These are phyloP conservation scores for Chalaropsis thielavioides DNA, from an alignment of 2,329 filamentous ascomycete genomes.

Conservation along the genomic window DNA sequence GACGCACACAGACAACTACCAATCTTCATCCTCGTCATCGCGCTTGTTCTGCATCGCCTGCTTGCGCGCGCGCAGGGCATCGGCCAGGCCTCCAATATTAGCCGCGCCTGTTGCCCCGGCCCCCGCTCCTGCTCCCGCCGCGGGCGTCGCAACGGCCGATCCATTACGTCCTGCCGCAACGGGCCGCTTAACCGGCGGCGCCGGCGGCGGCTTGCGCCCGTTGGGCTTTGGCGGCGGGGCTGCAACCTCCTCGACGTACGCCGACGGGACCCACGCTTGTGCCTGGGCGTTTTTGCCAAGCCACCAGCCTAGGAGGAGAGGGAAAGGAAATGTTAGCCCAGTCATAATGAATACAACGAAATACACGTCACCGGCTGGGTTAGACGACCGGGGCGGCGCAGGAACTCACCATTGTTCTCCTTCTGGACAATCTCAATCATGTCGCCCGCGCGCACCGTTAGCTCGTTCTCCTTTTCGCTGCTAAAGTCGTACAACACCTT, in stretches of 20 bases:
- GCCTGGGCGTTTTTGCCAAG: constrained; percentile 57
- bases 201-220: constrained; percentile 57
- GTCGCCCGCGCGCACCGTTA: constrained; percentile 66
- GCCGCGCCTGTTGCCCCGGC: constrained; percentile 52
- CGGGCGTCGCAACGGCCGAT: constrained; percentile 38
- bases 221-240: constrained; percentile 32
- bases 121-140: constrained; percentile 29
- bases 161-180: constrained; percentile 55
- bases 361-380: no score
- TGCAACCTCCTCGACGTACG: constrained; percentile 78
- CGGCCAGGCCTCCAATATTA: constrained; percentile 59
- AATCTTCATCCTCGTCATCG: constrained; percentile 57
- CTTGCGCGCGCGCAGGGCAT: constrained; percentile 63
- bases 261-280: constrained; percentile 89
- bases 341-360: background rate
- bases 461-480: constrained; percentile 71
- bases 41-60: constrained; percentile 58
- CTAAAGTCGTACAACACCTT: constrained; percentile 88
- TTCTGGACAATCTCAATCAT: constrained; percentile 84
- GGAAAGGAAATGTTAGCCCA: background rate
- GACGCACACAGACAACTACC: constrained; percentile 29
- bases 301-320: constrained; percentile 65
- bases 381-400: no score
- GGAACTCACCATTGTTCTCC: constrained; percentile 71
- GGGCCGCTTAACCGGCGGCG: constrained; percentile 69